Evolutionary conservation across 83 land plant species (phyloP), one percentile per base, ranked within the genome.

Genomic region (Isoetes engelmannii): DNA sequence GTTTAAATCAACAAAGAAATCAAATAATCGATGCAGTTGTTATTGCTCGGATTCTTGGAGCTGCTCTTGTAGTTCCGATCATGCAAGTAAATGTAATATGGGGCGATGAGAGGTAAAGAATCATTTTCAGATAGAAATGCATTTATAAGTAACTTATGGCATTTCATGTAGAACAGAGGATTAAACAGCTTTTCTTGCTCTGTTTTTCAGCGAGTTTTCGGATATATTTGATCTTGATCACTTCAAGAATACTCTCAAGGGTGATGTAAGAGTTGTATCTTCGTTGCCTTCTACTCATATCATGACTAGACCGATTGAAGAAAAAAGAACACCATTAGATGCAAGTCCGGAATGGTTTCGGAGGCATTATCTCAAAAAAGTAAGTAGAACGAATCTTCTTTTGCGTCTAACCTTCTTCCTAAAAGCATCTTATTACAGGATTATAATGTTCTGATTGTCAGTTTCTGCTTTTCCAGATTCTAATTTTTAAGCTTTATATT

Each of bases 21-120:
- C 87, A 92, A 84, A 89, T 92, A 45, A 84, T 85, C n/a, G 97
- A 92, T 69, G 91, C 97, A 4, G 92, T 92, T 0, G 89, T 92
- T 20, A 89, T 92, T 45, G 97, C 97, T 7, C 71, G 97, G 13
- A 85, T 92, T 59, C 86, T 92, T 50, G 89, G 83, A 18, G 95
- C 97, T 0, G 75, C 87, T 4, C 72, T 92, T 47, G 92, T 92
- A 5, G 79, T 92, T 4, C 97, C 97, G 5, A 75, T 92, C 37
- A 69, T 92, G 76, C 87, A 92, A 75, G 86, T 92, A 53, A 89
- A 89, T 67, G 81, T 67, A 10, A 80, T 89, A 45, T 89, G 95
- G 97, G 81, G 76, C 17, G 95, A 92, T 72, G 84, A 87, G 5
- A 89, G 97, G 97, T 89, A 49, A 4, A n/a, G n/a, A n/a, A n/a